Evolutionary conservation across 805 yeast species (phyloP).

Genomic region (Yarrowia deformans): DNA sequence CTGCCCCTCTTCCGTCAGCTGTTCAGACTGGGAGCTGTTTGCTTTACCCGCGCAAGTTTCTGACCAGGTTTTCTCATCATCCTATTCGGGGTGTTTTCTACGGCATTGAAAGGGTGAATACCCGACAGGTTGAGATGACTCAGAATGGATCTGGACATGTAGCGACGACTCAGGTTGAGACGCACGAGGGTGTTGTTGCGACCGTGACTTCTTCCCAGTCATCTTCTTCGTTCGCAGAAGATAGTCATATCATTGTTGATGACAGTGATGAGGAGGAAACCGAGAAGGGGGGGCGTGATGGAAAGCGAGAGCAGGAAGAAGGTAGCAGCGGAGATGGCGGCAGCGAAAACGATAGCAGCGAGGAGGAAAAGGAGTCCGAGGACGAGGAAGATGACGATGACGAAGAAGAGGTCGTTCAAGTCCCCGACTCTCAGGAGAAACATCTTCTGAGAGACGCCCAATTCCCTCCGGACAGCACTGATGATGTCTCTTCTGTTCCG

Average conservation of each 20-base stretch:
- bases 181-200: not conserved
- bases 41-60: not conserved
- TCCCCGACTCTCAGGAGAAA: not conserved
- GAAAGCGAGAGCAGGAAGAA: too few species aligned
- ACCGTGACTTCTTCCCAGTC: not conserved
- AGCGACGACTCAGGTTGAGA: too few species aligned
- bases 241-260: not conserved
- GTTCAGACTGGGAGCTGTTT: not conserved
- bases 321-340: too few species aligned
- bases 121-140: not conserved
- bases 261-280: not conserved
- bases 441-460: not conserved
- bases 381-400: not conserved
- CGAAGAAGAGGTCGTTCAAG: not conserved
- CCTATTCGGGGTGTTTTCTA: not conserved
- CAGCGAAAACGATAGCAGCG: not conserved
- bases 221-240: not conserved
- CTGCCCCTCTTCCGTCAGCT: not conserved
- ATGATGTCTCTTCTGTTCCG: conserved; percentile 11
- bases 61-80: not conserved
- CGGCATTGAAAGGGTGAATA: not conserved
- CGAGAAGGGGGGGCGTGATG: too few species aligned
- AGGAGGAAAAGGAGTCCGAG: not conserved
- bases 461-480: not conserved
- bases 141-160: too few species aligned